phyloP scores from a whole-genome alignment of 164 flowering plant genomes.

The Vitis cinerea region DNA sequence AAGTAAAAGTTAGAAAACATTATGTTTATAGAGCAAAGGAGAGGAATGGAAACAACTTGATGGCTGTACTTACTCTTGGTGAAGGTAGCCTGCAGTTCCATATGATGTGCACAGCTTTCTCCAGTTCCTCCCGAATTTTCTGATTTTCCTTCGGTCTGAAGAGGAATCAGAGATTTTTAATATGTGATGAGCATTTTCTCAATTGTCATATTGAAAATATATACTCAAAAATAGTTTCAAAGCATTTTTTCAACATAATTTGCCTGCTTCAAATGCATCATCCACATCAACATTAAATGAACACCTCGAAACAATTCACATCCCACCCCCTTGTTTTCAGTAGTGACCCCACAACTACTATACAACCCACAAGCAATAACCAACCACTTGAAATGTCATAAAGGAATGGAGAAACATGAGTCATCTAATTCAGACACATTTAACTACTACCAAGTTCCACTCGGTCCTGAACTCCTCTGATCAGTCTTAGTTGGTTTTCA shows the following conservation, averaged over 20 bases:
- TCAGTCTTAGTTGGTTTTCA: neutral
- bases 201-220: neutral
- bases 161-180: slow-evolving; percentile 6
- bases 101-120: slow-evolving; percentile 81
- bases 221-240: neutral
- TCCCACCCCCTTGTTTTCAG: no score
- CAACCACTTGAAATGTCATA: no score
- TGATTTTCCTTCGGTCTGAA: slow-evolving; percentile 84
- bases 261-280: neutral
- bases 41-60: neutral
- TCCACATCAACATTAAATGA: neutral
- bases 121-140: slow-evolving; percentile 55
- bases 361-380: no score
- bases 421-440: no score
- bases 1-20: neutral
- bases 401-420: no score
- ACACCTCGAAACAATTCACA: no score
- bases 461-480: neutral
- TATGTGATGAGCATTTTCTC: neutral
- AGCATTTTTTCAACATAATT: neutral
- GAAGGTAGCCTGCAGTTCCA: slow-evolving; percentile 95
- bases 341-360: no score
- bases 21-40: neutral
- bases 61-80: slow-evolving; percentile 64
- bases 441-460: neutral